Percentiles rank a stretch among this genome's conserved stretches.
Conservation (phyloP, 306 rosid species). For the Senna siamea region DNA sequence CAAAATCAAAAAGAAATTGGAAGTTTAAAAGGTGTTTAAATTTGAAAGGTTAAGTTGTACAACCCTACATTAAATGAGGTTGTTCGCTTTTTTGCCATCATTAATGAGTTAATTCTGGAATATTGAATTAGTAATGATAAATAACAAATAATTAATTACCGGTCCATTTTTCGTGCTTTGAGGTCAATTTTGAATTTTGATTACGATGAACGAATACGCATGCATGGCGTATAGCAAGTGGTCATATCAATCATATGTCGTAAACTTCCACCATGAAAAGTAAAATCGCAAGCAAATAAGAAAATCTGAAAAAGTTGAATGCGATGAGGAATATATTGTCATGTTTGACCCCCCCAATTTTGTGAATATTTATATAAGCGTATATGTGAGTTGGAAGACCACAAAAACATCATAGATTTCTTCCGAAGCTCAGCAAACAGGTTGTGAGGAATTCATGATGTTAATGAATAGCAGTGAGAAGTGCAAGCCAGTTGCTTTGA, state of each 20-base stretch:
- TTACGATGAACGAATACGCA: conserved; percentile 23
- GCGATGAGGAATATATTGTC: conserved; percentile 41
- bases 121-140: neutral
- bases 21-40: no score
- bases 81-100: no score
- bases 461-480: conserved; percentile 44
- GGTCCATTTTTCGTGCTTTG: no score
- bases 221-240: conserved; percentile 11
- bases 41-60: no score
- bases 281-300: neutral
- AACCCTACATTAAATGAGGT: no score
- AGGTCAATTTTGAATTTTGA: neutral
- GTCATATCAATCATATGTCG: conserved; percentile 13
- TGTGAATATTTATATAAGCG: neutral
- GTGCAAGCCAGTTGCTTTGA: conserved; percentile 57
- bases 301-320: conserved; percentile 31
- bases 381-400: neutral
- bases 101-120: conserved; percentile 11
- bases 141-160: conserved; percentile 9
- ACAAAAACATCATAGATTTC: conserved; percentile 20
- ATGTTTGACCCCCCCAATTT: conserved; percentile 30
- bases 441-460: no score
- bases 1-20: no score
- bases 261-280: conserved; percentile 40
- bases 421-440: no score